Evolutionary conservation across 108 stramenopile species (phyloP).

Genomic region (Skeletonema grethae): DNA sequence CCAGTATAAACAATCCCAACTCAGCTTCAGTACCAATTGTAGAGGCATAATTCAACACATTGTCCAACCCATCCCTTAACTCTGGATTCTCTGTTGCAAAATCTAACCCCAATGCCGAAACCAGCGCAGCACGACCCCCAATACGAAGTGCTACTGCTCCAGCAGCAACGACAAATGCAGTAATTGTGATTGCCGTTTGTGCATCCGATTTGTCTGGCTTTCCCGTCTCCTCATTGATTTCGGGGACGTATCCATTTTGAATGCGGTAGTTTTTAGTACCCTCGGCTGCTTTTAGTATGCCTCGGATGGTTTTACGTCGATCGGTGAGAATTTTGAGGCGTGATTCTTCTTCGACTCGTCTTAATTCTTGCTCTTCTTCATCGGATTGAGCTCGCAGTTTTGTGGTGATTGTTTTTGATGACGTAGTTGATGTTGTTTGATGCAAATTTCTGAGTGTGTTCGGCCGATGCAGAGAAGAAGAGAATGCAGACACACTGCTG

Average conservation of each 20-base stretch:
- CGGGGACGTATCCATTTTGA: constrained; percentile 53
- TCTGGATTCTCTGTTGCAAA: constrained; percentile 85
- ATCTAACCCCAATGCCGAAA: constrained; percentile 83
- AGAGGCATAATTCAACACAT: constrained; percentile 63
- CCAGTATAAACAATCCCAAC: constrained; percentile 56
- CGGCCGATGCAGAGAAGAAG: not conserved
- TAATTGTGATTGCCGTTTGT: constrained; percentile 71
- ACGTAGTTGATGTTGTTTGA: not conserved
- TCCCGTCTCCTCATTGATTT: constrained; percentile 60
- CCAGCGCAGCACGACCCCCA: constrained; percentile 87
- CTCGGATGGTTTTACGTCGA: constrained; percentile 70
- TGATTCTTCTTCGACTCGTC: constrained; percentile 57
- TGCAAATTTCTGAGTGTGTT: not conserved
- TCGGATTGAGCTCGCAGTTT: constrained; percentile 8
- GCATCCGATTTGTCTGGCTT: constrained; percentile 65
- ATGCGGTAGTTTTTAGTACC: constrained; percentile 54
- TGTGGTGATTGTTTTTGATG: not conserved
- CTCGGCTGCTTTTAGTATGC: constrained; percentile 64
- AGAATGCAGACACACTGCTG: not conserved
- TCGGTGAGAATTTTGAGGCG: constrained; percentile 52
- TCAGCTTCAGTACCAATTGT: constrained; percentile 58
- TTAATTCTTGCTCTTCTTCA: constrained; percentile 23
- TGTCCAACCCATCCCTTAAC: constrained; percentile 66
- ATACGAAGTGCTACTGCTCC: constrained; percentile 83
- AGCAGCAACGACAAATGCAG: constrained; percentile 86